Evolutionary conservation across 805 yeast genomes (phyloP), one percentile per base, ranked within the genome.

Genomic region (Ogataea wickerhamii): DNA sequence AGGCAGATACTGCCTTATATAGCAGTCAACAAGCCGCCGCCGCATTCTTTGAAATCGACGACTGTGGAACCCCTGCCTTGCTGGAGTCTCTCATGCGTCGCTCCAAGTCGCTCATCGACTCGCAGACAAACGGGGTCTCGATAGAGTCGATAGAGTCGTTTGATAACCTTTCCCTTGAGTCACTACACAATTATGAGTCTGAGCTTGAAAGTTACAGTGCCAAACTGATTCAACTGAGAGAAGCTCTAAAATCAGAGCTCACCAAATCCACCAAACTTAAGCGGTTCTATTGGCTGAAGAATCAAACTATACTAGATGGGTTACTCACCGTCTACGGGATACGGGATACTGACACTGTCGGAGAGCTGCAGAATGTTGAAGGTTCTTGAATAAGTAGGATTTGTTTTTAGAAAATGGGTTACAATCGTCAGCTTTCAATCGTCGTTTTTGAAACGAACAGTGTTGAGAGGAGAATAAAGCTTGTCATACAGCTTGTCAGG

Each of bases 381-480:
- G 8, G 30, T 10, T 7, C 30, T 10, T 27, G 30, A 27, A 27
- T 14, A 27, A 27, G 30, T 11, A 10, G 30, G 11, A 10, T 8
- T 13, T 22, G 34, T 18, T 7, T 8, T 13, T 7, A 17, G 14
- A 10, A 13, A 10, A 13, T 27, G n/a, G n/a, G n/a, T n/a, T n/a
- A 22, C 25, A 8, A 22, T 8, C 25, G 12, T 22, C 12, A 12
- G 12, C 25, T 22, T 14, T 22, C 25, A 39, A 36, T 34, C 50
- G 30, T 61, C 63, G 37, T 60, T 57, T 16, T 31, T 44, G 39
- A 64, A 64, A 25, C 47, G 36, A 6, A 59, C 63, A 4, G 57
- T 44, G 20, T 47, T 46, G 24, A 64, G 37, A 12, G 64, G 66
- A 11, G 44, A 34, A 45, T 64, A 64, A 13, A 49, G 37, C 10